Evolutionary conservation across 148 eudicot genomes (phyloP).

Genomic region (Chenopodium quinoa): DNA sequence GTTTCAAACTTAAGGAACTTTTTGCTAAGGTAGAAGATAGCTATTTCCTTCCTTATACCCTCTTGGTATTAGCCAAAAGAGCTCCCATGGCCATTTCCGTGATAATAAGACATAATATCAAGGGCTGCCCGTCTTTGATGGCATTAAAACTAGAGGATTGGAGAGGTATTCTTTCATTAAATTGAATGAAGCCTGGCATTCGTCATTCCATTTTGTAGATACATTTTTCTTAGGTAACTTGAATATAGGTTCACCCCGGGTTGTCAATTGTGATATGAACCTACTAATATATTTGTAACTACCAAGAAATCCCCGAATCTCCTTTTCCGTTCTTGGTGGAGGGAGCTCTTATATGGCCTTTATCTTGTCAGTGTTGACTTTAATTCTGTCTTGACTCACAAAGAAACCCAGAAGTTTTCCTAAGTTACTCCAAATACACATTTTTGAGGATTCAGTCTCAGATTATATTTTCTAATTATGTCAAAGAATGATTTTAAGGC

Average conservation of each 20-base stretch:
- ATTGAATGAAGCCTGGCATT: too few relatives aligned
- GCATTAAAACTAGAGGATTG: neutral
- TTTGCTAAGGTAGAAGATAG: neutral
- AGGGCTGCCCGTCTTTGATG: neutral
- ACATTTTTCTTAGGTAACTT: neutral
- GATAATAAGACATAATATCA: neutral
- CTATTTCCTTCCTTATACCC: slow-evolving; percentile 1
- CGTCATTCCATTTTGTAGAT: neutral
- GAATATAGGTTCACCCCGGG: neutral
- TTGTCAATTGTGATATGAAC: neutral
- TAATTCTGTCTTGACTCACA: too few relatives aligned
- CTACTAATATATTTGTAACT: neutral
- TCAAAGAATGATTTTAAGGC: too few relatives aligned
- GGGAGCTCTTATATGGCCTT: too few relatives aligned
- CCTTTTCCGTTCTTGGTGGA: too few relatives aligned
- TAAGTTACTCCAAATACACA: too few relatives aligned
- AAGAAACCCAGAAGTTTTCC: too few relatives aligned
- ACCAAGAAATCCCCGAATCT: too few relatives aligned
- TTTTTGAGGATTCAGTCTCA: too few relatives aligned
- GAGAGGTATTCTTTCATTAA: neutral
- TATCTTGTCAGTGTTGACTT: too few relatives aligned
- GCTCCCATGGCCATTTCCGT: neutral
- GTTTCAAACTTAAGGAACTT: slow-evolving; percentile 1
- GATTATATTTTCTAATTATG: too few relatives aligned
- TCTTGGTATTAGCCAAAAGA: neutral